These are phyloP conservation scores for Starmerella roubikii DNA, from an alignment of 805 yeast genomes.

Conservation along the genomic window DNA sequence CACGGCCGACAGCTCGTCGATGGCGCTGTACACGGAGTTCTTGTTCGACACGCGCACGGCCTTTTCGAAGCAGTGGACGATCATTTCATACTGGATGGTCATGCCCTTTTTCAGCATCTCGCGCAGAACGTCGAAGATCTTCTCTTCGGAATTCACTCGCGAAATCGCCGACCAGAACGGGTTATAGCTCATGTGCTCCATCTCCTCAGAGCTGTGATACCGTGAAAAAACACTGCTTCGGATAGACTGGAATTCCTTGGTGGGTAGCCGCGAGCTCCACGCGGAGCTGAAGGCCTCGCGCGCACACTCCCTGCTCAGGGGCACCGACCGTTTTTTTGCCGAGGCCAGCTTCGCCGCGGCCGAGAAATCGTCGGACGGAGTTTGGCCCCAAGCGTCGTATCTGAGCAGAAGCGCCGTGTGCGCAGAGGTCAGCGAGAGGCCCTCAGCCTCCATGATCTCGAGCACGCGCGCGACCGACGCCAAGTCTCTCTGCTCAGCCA, in stretches of 20 bases:
- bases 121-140: conserved; percentile 6
- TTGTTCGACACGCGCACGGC: conserved; percentile 1
- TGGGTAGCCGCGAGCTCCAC: background rate
- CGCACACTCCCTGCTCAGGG: conserved; percentile 4
- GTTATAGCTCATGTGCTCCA: background rate
- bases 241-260: background rate
- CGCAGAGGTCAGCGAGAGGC: conserved; percentile 2
- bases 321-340: conserved; percentile 15
- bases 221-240: background rate
- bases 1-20: conserved; percentile 1
- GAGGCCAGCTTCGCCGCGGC: conserved; percentile 3
- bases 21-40: background rate
- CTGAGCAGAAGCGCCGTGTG: conserved; percentile 13
- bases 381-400: conserved; percentile 7
- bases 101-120: conserved; percentile 12
- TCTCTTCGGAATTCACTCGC: background rate
- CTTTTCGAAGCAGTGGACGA: conserved; percentile 11
- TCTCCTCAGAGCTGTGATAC: background rate
- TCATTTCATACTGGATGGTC: conserved; percentile 9
- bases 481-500: conserved; percentile 6
- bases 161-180: background rate
- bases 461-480: conserved; percentile 8
- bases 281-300: background rate
- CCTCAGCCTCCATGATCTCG: conserved; percentile 6
- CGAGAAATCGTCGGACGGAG: background rate